These are phyloP conservation scores for Eucalyptus erythrocorys DNA, from an alignment of 345 rosid genomes.

Conservation along the genomic window DNA sequence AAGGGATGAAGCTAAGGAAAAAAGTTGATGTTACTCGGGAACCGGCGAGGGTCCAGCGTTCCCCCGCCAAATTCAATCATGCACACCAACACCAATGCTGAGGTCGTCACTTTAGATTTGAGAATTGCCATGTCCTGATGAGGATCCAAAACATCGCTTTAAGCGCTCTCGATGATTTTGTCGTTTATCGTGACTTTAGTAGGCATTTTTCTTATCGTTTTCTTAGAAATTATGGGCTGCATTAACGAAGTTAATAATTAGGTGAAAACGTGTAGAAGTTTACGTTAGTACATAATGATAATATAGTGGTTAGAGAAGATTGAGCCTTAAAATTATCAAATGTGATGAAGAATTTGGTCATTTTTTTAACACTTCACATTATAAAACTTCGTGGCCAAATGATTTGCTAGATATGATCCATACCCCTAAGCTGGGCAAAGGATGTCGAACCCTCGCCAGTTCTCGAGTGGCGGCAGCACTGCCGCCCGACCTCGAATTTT, in stretches of 20 bases:
- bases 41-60: neutral
- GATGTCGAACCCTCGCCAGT: neutral
- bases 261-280: neutral
- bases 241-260: neutral
- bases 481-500: neutral
- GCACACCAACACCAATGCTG: fast-evolving
- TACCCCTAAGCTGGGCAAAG: fast-evolving
- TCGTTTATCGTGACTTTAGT: neutral
- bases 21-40: neutral
- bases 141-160: neutral
- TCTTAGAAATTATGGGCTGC: neutral
- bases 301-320: neutral
- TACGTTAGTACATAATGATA: neutral
- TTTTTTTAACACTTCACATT: neutral
- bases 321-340: neutral
- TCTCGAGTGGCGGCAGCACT: neutral
- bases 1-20: neutral
- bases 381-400: neutral
- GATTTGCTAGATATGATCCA: neutral
- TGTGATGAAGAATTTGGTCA: neutral
- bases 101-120: neutral
- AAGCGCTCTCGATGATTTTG: neutral
- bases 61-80: neutral
- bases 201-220: neutral
- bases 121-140: neutral